Base-by-base conservation (phyloP, 2,329 filamentous ascomycete genomes). In the Sarocladium kiliense region DNA sequence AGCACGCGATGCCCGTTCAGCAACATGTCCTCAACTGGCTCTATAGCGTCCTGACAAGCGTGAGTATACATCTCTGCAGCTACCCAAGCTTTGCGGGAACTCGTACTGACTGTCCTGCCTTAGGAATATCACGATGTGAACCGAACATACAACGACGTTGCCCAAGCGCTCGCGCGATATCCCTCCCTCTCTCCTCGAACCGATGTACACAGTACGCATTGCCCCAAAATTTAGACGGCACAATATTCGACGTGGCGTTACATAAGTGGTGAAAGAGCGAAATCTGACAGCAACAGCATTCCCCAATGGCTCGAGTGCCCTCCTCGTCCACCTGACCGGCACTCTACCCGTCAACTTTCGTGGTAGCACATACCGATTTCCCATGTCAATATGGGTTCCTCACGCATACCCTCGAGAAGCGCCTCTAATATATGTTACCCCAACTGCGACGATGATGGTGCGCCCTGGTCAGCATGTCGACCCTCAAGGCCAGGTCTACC, bases 101-200 rank as follows among this genome's bases (percentile, higher is more conserved):
- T 26, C 34, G n/a, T 16, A 30, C 25, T 47, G 44, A 47, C 23
- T 27, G 14, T 39, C 12, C 49, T 53, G 19, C 12, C 45, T 45
- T 70, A 97, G 89, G 91, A 96, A 81, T 97, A 99, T 69, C 85
- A 86, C 69, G 90, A 97, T 74, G 87, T 95, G 57, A 95, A 93
- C 67, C 87, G 91, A 58, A 91, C 92, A 54, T 97, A 97, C 74
- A 88, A 88, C 68, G 92, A 97, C 72, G 86, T 95, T 63, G 92
- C 89, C 59, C 87, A 91, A 66, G 84, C 86, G 26, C 83, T 99
- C 54, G 82, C 88, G 30, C 82, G 88, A 62, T 91, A 91, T 66
- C 84, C 91, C 7, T 88, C 89, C 2, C 78, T 99, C 21, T 82
- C 87, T 9, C 91, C 92, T 25, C 84, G 89, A 63, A 99, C 94